Base-by-base conservation (phyloP, 2,329 filamentous ascomycete genomes). In the Drechslera avenae region DNA sequence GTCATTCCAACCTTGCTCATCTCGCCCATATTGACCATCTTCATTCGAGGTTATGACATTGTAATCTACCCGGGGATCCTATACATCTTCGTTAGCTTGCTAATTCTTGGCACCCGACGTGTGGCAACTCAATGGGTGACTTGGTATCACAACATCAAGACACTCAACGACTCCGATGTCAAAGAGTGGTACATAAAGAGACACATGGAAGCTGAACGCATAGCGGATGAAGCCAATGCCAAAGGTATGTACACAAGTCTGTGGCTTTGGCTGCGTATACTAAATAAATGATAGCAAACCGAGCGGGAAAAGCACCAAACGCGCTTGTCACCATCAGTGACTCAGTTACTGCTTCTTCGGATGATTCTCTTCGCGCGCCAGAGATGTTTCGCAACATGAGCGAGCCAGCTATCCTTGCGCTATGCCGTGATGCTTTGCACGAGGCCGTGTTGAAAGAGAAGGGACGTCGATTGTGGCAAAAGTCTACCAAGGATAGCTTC, bases 111-210 rank as follows among this genome's bases (percentile, higher is more conserved):
- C 8, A 79, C 84, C 51, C 76, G 83, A n/a, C 73, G 73, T 2
- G 76, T 84, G 5, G 79, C 79, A 31, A 79, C 79, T 17, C 78
- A 81, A 56, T 87, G 84, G 84, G 79, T 81, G 3, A 81, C 77
- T 2, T 86, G 84, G 84, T 76, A 79, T 54, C 69, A 76, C 45
- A 76, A 78, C 34, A 78, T 83, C 35, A 76, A 78, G 39, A 74
- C 74, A 5, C 68, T 82, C 21, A 75, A 77, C 34, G 80, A 82
- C 55, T 68, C 73, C n/a, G 78, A 81, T 32, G 73, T 83, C 6
- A 69, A 80, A 26, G 70, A 73, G 12, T 83, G 81, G 79, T 81
- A 79, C 62, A 63, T 73, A 9, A 59, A 71, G 14, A 73, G 67
- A 28, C 56, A 62, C 31, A 52, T 56, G 2, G 61, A 60, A 12